A percentile compares a stretch with the other conserved stretches of the same genome.
Evolutionary conservation across 371 early-diverging fungal genomes (phyloP).

Genomic region (Coemansia sp.): DNA sequence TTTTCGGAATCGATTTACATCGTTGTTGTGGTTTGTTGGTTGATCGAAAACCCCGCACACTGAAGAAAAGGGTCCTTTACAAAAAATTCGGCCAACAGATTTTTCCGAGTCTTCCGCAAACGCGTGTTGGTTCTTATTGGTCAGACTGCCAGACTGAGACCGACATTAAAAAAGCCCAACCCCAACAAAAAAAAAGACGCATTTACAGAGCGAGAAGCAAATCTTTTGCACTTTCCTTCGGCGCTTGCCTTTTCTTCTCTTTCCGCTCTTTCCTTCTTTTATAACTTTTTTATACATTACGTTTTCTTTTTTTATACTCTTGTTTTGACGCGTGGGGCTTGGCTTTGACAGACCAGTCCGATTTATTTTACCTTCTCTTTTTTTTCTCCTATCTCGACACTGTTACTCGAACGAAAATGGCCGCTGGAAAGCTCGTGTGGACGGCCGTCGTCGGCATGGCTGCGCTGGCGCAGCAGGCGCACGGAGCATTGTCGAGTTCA

Average conservation of each 20-base stretch:
- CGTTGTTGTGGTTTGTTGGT: not conserved
- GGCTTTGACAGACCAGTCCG: not conserved
- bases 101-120: not conserved
- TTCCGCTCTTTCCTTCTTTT: not conserved
- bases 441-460: not conserved
- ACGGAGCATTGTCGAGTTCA: slow-evolving; percentile 25
- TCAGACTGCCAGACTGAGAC: not conserved
- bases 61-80: not conserved
- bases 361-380: not conserved
- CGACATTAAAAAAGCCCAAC: not conserved
- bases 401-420: not conserved
- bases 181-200: not conserved
- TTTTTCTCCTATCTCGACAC: not conserved
- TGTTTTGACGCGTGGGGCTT: not conserved
- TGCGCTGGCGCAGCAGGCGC: not conserved
- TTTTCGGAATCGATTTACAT: not conserved
- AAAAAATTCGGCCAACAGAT: not conserved
- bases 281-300: not conserved
- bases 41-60: not conserved
- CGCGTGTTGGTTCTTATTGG: not conserved
- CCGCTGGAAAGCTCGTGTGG: not conserved
- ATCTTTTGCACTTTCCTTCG: not conserved
- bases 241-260: not conserved
- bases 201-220: not conserved
- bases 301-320: not conserved